Base-by-base conservation (phyloP, 768 basidiomycete species). In the Flagelloscypha sp. region DNA sequence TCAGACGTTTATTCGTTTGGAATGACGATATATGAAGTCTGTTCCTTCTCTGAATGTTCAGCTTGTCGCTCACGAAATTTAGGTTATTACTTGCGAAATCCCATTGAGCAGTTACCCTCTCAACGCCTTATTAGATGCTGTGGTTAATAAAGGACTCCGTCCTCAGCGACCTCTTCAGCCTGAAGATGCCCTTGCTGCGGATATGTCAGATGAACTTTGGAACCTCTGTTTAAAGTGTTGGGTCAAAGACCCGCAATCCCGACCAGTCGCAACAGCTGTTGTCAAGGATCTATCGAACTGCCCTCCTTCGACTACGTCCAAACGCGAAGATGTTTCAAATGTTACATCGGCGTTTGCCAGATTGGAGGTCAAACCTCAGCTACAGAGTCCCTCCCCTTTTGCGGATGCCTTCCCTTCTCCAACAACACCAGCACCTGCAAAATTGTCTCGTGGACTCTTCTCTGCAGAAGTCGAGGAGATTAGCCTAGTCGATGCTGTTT, bases 81-180 rank as follows among this genome's bases (percentile, higher is more conserved):
- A 50, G 47, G 25, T 46, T 3, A 46, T 43, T 30, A 42, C 49
- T 1, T 40, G 39, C 5, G 48, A 50, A 17, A 49, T 38, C 9
- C 49, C 51, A 1, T 25, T 50, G 7, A 42, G 40, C 23, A 35
- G 40, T 12, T 30, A 48, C 22, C 21, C 42, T 13, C n/a, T n/a
- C n/a, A 36, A 36, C 13, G 40, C 33, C 9, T 35, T 46, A 3
- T 21, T 43, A 23, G 46, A 47, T 16, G 33, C 45, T 2, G 43
- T 45, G 6, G 41, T 47, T 8, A 15, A 27, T 3, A n/a, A 35
- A 2, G 37, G 38, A 28, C 38, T 46, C 10, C 39, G 53, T 5
- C 53, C 53, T 0, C 44, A 52, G 11, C 35, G 43, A n/a, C n/a
- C n/a, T n/a, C n/a, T n/a, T n/a, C n/a, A n/a, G 7, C 53, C 53